Evolutionary conservation across 805 yeast species (phyloP).

Genomic region (Wickerhamiella galacta): DNA sequence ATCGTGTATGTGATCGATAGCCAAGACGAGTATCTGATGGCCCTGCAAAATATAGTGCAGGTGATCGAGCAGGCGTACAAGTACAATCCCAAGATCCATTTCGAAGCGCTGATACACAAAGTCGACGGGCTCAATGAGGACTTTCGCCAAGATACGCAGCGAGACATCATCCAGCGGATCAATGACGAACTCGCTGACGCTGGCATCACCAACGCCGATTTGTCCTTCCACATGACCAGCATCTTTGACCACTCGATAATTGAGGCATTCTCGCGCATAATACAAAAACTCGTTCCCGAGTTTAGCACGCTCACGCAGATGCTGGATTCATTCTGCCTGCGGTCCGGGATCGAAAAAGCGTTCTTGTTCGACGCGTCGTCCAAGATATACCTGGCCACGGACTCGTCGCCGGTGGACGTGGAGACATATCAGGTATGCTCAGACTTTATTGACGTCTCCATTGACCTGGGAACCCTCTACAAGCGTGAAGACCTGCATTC

Average conservation of each 20-base stretch:
- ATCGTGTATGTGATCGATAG: conserved; percentile 87
- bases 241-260: conserved; percentile 91
- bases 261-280: conserved; percentile 86
- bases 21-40: conserved; percentile 88
- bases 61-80: conserved; percentile 76
- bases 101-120: conserved; percentile 88
- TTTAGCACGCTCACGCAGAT: conserved; percentile 75
- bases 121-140: conserved; percentile 93
- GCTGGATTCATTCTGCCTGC: conserved; percentile 75
- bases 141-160: conserved; percentile 80
- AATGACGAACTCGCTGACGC: conserved; percentile 83
- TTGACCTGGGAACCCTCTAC: conserved; percentile 49
- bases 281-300: conserved; percentile 80
- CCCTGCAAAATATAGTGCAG: conserved; percentile 73
- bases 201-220: conserved; percentile 82
- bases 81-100: conserved; percentile 68
- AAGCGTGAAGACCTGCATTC: conserved; percentile 7
- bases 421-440: conserved; percentile 95
- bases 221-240: conserved; percentile 79
- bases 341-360: conserved; percentile 81
- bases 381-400: conserved; percentile 90
- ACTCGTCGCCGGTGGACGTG: conserved; percentile 86
- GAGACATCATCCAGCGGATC: conserved; percentile 91
- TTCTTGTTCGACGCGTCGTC: conserved; percentile 83
- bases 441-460: conserved; percentile 87